Evolutionary conservation across 257 asterid species (phyloP).

Genomic region (Jaltomata sinuosa): DNA sequence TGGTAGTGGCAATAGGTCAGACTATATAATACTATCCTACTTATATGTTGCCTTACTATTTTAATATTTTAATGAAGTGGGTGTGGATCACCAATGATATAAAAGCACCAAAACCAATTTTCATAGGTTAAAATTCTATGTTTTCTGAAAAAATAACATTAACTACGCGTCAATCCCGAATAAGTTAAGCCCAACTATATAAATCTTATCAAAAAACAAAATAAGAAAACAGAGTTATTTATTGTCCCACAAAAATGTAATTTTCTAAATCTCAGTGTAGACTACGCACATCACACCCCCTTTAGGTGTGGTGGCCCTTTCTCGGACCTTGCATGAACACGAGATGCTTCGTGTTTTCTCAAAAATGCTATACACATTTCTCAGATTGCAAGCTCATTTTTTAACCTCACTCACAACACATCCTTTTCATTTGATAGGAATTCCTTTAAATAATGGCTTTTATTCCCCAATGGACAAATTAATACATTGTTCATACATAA

Average conservation of each 20-base stretch:
- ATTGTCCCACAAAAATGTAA: not conserved
- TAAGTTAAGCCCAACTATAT: not conserved
- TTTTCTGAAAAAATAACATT: too few relatives aligned
- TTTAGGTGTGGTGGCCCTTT: not conserved
- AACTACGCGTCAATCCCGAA: too few relatives aligned
- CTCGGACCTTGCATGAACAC: not conserved
- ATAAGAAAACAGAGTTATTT: not conserved
- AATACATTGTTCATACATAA: not conserved
- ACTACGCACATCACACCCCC: not conserved
- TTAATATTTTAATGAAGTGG: not conserved
- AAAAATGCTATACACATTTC: not conserved
- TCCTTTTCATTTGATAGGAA: not conserved
- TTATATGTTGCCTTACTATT: not conserved
- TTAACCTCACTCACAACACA: not conserved
- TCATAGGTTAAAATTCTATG: not conserved
- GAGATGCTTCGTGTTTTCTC: not conserved
- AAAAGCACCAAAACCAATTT: not conserved
- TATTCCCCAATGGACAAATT: not conserved
- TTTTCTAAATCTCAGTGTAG: not conserved
- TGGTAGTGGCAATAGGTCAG: not conserved
- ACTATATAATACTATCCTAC: not conserved
- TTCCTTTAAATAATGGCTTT: not conserved
- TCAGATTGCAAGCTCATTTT: not conserved
- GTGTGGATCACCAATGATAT: not conserved
- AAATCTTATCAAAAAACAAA: not conserved